These are phyloP conservation scores for Chalciporus sp. DNA, from an alignment of 1,284 basidiomycete species.

Conservation along the genomic window DNA sequence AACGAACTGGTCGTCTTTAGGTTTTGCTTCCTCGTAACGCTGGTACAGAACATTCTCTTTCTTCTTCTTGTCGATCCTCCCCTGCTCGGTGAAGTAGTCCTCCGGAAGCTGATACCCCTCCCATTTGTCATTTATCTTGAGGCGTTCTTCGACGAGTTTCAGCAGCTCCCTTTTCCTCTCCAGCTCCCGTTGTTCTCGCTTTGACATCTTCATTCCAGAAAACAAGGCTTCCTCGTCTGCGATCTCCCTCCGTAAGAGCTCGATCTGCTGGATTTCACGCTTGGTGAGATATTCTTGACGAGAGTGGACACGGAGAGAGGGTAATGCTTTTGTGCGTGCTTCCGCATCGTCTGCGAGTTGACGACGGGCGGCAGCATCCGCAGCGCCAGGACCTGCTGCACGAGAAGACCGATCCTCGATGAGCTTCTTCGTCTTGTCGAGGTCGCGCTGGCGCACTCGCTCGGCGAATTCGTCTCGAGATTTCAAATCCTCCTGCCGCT, in stretches of 20 bases:
- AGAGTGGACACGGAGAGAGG: conserved; percentile 81
- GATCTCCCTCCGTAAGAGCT: conserved; percentile 90
- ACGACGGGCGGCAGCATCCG: conserved; percentile 82
- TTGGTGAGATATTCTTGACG: conserved; percentile 96
- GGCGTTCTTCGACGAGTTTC: conserved; percentile 89
- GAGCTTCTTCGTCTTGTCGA: conserved; percentile 86
- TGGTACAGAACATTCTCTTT: conserved; percentile 93
- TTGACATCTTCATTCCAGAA: conserved; percentile 86
- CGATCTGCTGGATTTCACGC: conserved; percentile 94
- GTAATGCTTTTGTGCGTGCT: conserved; percentile 79
- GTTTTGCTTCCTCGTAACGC: conserved; percentile 91
- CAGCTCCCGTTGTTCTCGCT: conserved; percentile 79
- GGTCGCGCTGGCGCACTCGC: conserved; percentile 83
- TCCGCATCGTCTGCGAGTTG: conserved; percentile 84
- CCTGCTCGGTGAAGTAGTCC: conserved; percentile 98
- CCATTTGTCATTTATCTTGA: conserved; percentile 91
- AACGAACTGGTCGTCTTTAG: conserved; percentile 88
- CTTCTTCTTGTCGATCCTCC: conserved; percentile 97
- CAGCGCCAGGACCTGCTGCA: conserved; percentile 61
- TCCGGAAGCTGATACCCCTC: conserved; percentile 95
- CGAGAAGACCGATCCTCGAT: conserved; percentile 90
- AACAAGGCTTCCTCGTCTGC: conserved; percentile 91
- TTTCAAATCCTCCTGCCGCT: conserved; percentile 76
- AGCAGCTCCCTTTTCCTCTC: conserved; percentile 94
- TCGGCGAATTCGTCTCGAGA: conserved; percentile 95